Evolutionary conservation across 441 rosid genomes (phyloP).

Genomic region (Erysimum pusillum): DNA sequence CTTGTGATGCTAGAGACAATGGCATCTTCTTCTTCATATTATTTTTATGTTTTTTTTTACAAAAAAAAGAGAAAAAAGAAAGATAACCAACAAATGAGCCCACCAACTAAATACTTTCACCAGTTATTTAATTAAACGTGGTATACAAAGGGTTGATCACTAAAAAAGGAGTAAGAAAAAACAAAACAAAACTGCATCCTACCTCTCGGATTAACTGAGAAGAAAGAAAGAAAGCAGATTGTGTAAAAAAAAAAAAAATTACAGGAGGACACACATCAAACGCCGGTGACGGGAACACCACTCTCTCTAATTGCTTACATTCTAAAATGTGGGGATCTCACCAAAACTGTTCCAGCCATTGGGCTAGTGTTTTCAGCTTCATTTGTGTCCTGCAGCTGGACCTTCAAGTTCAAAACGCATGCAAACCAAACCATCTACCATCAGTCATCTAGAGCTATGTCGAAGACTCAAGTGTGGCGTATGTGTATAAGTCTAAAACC

Average conservation of each 20-base stretch:
- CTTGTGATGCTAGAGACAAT: slow-evolving; percentile 35
- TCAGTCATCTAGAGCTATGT: slow-evolving; percentile 39
- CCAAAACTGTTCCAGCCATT: slow-evolving; percentile 45
- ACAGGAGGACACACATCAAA: slow-evolving; percentile 33
- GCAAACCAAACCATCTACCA: slow-evolving; percentile 35
- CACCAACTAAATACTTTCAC: slow-evolving; percentile 40
- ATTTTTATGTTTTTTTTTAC: background rate
- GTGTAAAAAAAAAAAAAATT: slow-evolving; percentile 14
- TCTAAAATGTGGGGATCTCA: slow-evolving; percentile 39
- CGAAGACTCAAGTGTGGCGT: slow-evolving; percentile 18
- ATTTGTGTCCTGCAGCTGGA: slow-evolving; percentile 46
- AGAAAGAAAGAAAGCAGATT: slow-evolving; percentile 33
- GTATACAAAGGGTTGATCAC: slow-evolving; percentile 42
- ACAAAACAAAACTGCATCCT: slow-evolving; percentile 40
- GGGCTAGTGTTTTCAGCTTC: slow-evolving; percentile 38
- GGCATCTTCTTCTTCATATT: slow-evolving; percentile 27
- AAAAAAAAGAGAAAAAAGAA: background rate
- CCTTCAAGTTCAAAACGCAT: slow-evolving; percentile 40
- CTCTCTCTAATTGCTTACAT: slow-evolving; percentile 47
- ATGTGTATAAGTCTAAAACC: slow-evolving; percentile 48
- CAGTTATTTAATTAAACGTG: slow-evolving; percentile 34
- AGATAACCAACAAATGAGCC: slow-evolving; percentile 20
- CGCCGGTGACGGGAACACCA: slow-evolving; percentile 26
- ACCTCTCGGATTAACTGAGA: slow-evolving; percentile 33
- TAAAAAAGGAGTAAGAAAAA: slow-evolving; percentile 7